Evolutionary conservation across 805 yeast species (phyloP).

Genomic region (Zygotorulaspora florentina): DNA sequence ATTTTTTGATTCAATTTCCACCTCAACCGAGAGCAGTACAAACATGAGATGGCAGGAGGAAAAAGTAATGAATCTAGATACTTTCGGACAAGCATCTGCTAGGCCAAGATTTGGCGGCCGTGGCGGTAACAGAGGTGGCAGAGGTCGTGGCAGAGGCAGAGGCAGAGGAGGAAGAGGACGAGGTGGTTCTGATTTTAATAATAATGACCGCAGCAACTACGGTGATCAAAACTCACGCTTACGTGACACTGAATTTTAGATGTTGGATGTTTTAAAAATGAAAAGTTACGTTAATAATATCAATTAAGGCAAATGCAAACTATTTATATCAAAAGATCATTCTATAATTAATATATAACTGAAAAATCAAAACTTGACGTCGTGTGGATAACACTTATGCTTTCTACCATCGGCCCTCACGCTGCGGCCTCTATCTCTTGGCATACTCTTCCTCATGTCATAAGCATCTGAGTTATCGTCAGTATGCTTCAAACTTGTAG

Average conservation of each 20-base stretch:
- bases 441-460: constrained; percentile 71
- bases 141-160: constrained; percentile 44
- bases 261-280: constrained; percentile 10
- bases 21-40: constrained; percentile 50
- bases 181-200: constrained; percentile 20
- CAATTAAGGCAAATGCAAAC: not conserved
- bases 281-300: not conserved
- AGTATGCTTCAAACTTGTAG: constrained; percentile 38
- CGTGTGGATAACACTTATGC: constrained; percentile 60
- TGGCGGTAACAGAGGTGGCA: constrained; percentile 46
- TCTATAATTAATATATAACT: not conserved
- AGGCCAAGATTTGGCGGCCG: constrained; percentile 43
- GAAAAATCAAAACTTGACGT: constrained; percentile 49
- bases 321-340: not conserved
- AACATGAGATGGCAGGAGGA: constrained; percentile 68
- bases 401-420: constrained; percentile 58
- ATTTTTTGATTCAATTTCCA: constrained; percentile 82
- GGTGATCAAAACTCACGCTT: constrained; percentile 13
- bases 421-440: constrained; percentile 51
- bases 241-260: constrained; percentile 14
- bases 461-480: constrained; percentile 80
- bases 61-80: constrained; percentile 67
- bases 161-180: constrained; percentile 34
- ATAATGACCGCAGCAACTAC: constrained; percentile 14
- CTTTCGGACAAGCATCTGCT: constrained; percentile 71